phyloP scores from a whole-genome alignment of 306 rosid species.

The Macrotyloma uniflorum region DNA sequence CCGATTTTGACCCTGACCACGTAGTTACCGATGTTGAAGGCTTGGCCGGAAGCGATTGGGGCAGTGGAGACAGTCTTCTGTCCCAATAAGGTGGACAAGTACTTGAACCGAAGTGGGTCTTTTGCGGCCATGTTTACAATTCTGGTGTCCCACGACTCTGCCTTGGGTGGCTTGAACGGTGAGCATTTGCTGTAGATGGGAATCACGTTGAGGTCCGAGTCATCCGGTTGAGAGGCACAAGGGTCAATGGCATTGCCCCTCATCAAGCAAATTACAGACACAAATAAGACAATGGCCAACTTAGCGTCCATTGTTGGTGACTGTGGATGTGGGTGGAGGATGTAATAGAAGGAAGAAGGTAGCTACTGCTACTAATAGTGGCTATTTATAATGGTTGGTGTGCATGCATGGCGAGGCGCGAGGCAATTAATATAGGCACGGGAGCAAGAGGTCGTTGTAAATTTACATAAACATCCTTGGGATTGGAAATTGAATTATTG shows the following conservation, averaged over 20 bases:
- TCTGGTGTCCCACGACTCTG: constrained; percentile 60
- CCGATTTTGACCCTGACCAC: constrained; percentile 74
- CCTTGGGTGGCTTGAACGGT: constrained; percentile 67
- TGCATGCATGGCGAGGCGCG: constrained; percentile 35
- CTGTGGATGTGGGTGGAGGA: background rate
- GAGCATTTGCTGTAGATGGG: constrained; percentile 90
- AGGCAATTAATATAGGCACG: background rate
- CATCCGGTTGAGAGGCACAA: constrained; percentile 52
- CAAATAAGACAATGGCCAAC: background rate
- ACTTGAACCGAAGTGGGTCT: constrained; percentile 67
- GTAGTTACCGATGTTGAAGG: constrained; percentile 74
- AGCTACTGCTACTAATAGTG: background rate
- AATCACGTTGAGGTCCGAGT: constrained; percentile 62
- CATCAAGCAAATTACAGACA: constrained; percentile 34
- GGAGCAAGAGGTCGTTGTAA: background rate
- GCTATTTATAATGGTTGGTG: background rate
- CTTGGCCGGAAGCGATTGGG: constrained; percentile 85
- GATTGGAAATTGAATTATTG: background rate
- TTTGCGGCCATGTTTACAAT: constrained; percentile 76
- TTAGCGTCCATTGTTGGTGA: constrained; percentile 55
- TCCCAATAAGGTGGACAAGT: constrained; percentile 57
- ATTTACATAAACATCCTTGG: constrained; percentile 41
- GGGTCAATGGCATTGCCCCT: constrained; percentile 51
- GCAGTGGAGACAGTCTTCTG: constrained; percentile 54
- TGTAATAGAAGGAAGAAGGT: background rate